phyloP scores from a whole-genome alignment of 1,139 yeast species.

The Saccharomyces pastorianus region DNA sequence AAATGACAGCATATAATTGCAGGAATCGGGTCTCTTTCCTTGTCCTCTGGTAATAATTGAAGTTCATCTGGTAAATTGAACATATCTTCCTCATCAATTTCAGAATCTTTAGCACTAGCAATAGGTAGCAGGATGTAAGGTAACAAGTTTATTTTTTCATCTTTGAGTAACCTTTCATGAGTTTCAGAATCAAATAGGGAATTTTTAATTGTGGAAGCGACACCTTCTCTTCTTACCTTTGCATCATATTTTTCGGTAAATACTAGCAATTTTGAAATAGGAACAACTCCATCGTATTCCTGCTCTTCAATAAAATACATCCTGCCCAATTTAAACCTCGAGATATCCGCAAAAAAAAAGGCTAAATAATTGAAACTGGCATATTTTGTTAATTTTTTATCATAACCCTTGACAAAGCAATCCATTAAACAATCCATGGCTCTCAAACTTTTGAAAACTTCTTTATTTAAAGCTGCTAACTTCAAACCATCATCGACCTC shows the following conservation, averaged over 20 bases:
- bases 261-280: slow-evolving; percentile 70
- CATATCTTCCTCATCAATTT: slow-evolving; percentile 74
- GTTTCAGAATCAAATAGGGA: slow-evolving; percentile 70
- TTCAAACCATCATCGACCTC: slow-evolving; percentile 11
- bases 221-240: slow-evolving; percentile 80
- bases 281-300: slow-evolving; percentile 67
- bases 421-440: slow-evolving; percentile 83
- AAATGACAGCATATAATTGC: slow-evolving; percentile 63
- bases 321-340: slow-evolving; percentile 67
- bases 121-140: slow-evolving; percentile 80
- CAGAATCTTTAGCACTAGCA: slow-evolving; percentile 64
- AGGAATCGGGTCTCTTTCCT: slow-evolving; percentile 62
- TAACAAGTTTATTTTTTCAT: slow-evolving; percentile 61
- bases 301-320: slow-evolving; percentile 66
- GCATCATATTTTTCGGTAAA: slow-evolving; percentile 77
- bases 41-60: slow-evolving; percentile 70
- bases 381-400: slow-evolving; percentile 57
- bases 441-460: slow-evolving; percentile 46
- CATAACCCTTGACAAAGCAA: slow-evolving; percentile 80
- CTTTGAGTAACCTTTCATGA: slow-evolving; percentile 53
- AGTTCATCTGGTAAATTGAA: slow-evolving; percentile 84
- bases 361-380: slow-evolving; percentile 80
- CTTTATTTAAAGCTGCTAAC: slow-evolving; percentile 25
- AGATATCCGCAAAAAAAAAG: slow-evolving; percentile 83
- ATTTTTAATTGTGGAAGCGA: slow-evolving; percentile 87